A percentile compares a stretch with the other conserved stretches of the same genome.
These are phyloP conservation scores for Bryopsis sp. DNA, from an alignment of 139 green algal species.

Conservation along the genomic window DNA sequence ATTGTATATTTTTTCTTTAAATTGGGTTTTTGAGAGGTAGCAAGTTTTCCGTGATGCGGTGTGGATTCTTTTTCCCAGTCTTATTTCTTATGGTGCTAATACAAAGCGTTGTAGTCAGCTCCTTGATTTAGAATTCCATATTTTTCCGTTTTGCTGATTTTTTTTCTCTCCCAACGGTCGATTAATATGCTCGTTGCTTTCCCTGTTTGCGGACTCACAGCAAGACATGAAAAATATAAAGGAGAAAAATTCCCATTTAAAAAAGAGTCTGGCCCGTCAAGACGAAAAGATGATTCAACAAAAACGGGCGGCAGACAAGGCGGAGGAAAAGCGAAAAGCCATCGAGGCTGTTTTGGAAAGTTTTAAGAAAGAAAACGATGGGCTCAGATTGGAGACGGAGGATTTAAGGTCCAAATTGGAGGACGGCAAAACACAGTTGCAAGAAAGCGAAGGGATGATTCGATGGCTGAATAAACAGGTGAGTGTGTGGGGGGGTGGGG, in stretches of 20 bases:
- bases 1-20: no score
- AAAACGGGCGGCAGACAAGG: background rate
- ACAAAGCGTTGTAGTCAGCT: no score
- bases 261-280: background rate
- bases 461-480: slow-evolving; percentile 86
- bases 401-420: slow-evolving; percentile 63
- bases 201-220: no score
- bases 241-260: background rate
- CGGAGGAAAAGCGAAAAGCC: background rate
- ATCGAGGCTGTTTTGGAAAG: background rate
- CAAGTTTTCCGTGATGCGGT: no score
- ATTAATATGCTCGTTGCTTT: no score
- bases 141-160: background rate
- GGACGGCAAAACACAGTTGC: slow-evolving; percentile 64
- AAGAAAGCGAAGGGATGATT: slow-evolving; percentile 90
- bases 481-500: background rate
- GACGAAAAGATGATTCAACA: slow-evolving; percentile 4
- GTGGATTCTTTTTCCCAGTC: no score
- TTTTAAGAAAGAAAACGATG: slow-evolving; percentile 20
- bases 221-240: background rate
- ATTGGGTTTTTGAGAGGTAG: no score
- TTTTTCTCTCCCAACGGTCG: no score
- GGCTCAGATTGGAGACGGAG: slow-evolving; percentile 34
- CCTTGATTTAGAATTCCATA: background rate
- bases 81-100: no score